phyloP scores from a whole-genome alignment of 2,329 filamentous ascomycete species.

The Pyricularia grisea region DNA sequence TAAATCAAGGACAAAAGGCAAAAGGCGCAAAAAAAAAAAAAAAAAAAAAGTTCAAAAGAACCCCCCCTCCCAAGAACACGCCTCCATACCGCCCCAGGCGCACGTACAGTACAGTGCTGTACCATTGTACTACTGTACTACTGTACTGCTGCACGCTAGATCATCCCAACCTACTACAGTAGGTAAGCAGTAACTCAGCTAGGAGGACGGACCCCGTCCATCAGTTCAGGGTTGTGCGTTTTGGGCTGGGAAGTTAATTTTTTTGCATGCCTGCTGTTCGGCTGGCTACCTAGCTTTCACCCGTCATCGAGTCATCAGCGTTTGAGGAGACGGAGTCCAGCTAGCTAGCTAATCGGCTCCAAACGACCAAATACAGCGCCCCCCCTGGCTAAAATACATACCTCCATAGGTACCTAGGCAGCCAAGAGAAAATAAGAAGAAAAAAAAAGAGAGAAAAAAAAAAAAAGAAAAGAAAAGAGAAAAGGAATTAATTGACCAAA shows the following conservation, averaged over 20 bases:
- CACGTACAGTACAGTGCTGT: background rate
- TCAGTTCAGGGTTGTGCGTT: background rate
- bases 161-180: background rate
- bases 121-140: background rate
- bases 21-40: background rate
- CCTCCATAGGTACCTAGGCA: background rate
- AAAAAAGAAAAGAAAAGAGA: background rate
- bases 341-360: background rate
- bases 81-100: background rate
- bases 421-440: constrained; percentile 2
- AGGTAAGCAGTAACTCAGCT: background rate
- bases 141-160: background rate
- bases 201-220: background rate
- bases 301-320: background rate
- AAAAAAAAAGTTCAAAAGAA: too few relatives aligned
- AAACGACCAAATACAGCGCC: background rate
- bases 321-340: background rate
- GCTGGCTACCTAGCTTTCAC: background rate
- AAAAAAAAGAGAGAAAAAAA: background rate
- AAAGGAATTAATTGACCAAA: background rate
- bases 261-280: background rate
- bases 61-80: background rate
- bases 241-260: background rate
- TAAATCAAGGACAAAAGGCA: background rate
- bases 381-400: background rate